phyloP scores from a whole-genome alignment of 1,139 yeast species.

The Magnusiomyces sp. region DNA sequence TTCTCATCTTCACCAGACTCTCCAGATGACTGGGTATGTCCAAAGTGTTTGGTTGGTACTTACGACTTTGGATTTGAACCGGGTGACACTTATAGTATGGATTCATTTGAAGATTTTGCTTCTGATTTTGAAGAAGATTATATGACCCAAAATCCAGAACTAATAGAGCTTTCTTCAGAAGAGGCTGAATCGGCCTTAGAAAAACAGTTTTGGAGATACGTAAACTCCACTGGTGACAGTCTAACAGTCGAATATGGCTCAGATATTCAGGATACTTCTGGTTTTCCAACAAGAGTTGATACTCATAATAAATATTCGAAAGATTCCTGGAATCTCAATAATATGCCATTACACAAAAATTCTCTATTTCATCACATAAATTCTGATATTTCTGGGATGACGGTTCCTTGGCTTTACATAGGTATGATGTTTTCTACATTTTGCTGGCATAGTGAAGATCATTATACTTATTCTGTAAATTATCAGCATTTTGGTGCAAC shows the following conservation, averaged over 20 bases:
- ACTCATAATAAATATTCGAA: slow-evolving; percentile 30
- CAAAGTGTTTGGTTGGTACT: slow-evolving; percentile 72
- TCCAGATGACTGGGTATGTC: slow-evolving; percentile 62
- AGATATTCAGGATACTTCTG: slow-evolving; percentile 42
- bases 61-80: slow-evolving; percentile 89
- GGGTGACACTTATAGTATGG: slow-evolving; percentile 49
- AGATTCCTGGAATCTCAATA: slow-evolving; percentile 65
- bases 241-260: slow-evolving; percentile 46
- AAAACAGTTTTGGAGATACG: slow-evolving; percentile 32
- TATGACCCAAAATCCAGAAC: slow-evolving; percentile 43
- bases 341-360: slow-evolving; percentile 49
- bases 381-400: slow-evolving; percentile 38
- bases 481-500: slow-evolving; percentile 64
- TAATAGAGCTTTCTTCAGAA: slow-evolving; percentile 18
- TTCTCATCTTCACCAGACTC: too few species aligned
- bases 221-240: slow-evolving; percentile 33
- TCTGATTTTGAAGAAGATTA: slow-evolving; percentile 38
- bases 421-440: slow-evolving; percentile 66
- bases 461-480: slow-evolving; percentile 56
- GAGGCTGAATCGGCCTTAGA: slow-evolving; percentile 24
- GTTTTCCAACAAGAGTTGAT: slow-evolving; percentile 39
- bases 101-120: slow-evolving; percentile 54
- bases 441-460: slow-evolving; percentile 74
- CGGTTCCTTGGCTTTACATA: slow-evolving; percentile 43
- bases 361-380: slow-evolving; percentile 42